Conservation (phyloP, 768 basidiomycete genomes). For the Boletus coccyginus region DNA sequence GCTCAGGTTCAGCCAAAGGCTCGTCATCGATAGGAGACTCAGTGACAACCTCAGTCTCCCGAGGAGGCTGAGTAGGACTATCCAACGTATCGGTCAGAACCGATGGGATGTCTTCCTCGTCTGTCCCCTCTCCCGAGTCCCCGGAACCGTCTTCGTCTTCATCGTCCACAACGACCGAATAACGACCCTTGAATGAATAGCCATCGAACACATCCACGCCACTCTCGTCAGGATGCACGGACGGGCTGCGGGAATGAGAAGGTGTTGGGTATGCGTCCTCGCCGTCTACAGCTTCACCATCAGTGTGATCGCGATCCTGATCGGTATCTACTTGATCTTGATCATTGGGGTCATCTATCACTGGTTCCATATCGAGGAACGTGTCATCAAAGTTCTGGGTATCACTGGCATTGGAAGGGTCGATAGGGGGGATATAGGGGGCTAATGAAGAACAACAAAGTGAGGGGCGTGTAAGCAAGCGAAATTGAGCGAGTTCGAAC, state of each 20-base stretch:
- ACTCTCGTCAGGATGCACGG: conserved; percentile 50
- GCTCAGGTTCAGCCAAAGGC: conserved; percentile 50
- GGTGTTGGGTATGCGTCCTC: conserved; percentile 78
- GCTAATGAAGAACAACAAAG: conserved; percentile 43
- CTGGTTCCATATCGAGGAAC: conserved; percentile 94
- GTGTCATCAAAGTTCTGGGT: conserved; percentile 97
- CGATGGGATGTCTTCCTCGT: conserved; percentile 37
- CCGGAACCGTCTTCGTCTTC: conserved; percentile 49
- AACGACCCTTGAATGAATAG: conserved; percentile 87
- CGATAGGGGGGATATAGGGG: conserved; percentile 92
- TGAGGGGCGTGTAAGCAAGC: conserved; percentile 14
- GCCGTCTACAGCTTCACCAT: conserved; percentile 68
- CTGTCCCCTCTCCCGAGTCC: conserved; percentile 34
- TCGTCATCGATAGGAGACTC: conserved; percentile 36
- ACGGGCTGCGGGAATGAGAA: conserved; percentile 76
- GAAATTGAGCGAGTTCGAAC: conserved; percentile 3
- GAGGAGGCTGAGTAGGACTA: conserved; percentile 23
- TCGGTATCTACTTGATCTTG: conserved; percentile 64
- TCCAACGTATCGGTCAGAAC: conserved; percentile 19
- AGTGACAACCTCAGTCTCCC: conserved; percentile 32
- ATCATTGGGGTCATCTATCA: conserved; percentile 75
- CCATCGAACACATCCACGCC: conserved; percentile 83
- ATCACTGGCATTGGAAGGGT: conserved; percentile 89
- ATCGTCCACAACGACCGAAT: conserved; percentile 75
- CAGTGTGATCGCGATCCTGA: conserved; percentile 64